Percentiles rank a stretch among this genome's conserved stretches.
phyloP scores from a whole-genome alignment of 176 grass and related monocot genomes.

The Phoenix roebelenii region DNA sequence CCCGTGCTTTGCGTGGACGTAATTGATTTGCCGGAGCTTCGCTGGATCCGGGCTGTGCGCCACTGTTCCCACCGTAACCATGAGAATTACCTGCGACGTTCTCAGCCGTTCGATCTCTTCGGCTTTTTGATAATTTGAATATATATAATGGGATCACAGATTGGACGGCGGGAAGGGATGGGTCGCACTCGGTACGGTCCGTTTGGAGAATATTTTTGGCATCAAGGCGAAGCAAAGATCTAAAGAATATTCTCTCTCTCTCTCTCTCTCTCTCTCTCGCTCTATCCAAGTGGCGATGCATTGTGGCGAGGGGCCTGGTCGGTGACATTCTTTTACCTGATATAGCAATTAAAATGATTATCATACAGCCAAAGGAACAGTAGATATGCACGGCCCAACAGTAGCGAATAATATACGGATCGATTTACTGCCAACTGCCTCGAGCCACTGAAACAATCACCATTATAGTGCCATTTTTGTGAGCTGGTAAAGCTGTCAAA shows the following conservation, averaged over 20 bases:
- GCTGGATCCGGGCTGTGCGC: background rate
- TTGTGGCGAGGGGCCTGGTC: background rate
- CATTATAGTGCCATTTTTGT: no score
- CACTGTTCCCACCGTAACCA: background rate
- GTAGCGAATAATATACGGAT: background rate
- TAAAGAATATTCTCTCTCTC: no score
- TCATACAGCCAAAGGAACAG: background rate
- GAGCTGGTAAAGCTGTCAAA: no score
- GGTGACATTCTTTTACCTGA: background rate
- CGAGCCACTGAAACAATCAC: background rate
- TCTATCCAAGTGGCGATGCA: no score
- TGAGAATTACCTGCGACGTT: no score
- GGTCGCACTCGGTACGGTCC: no score
- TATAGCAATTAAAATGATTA: slow-evolving; percentile 10
- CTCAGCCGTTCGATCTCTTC: no score
- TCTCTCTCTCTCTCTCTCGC: no score
- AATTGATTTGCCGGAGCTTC: background rate
- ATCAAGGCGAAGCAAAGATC: background rate
- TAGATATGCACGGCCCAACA: background rate
- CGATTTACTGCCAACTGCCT: background rate
- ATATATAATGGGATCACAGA: no score
- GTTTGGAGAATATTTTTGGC: no score
- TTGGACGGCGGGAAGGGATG: no score
- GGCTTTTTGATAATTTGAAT: no score
- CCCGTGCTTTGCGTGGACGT: background rate